Base-by-base conservation (phyloP, 2,329 filamentous ascomycete species). In the Trichoderma polysporum region DNA sequence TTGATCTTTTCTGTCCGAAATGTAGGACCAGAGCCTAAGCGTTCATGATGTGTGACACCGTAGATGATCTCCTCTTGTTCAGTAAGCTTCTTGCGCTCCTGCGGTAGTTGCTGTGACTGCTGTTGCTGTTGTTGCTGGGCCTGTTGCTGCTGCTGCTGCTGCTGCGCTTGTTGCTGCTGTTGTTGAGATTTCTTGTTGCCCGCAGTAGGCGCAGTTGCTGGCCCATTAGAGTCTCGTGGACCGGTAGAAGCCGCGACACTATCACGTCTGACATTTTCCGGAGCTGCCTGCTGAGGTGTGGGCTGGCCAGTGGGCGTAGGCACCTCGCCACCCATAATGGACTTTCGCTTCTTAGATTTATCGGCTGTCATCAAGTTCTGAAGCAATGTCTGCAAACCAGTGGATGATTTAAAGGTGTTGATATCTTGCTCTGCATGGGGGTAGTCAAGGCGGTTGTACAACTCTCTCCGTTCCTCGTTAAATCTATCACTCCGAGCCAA, bases 331-430 rank as follows among this genome's bases (percentile, higher is more conserved):
- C 85, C 61, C 73, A 90, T 84, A 29, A 91, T 81, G 4, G 89
- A 89, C 76, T 90, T 93, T 67, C 92, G 90, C 79, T 97, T 97
- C 83, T 97, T 96, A 69, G 89, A 89, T 77, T 95, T 94, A 78
- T 97, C 94, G 62, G 89, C 89, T 66, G 86, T 88, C 77, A 97
- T 87, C 39, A 98, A 86, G 70, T 90, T 93, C 74, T 94, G 90
- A 68, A 97, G 87, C 19, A 98, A 85, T 63, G 89, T 88, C 65
- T 92, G 89, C 4, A 99, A 82, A 8, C 93, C 93, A 69, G 89
- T 84, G 63, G 91, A 96, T 19, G 91, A 91, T 74, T 92, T 92
- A 81, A 96, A 97, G 54, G 88, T 84, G 72, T 85, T 86, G 68
- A 92, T 91, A 73, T 92, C 91, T 81, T 90, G 78, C 81, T 91